A percentile compares a stretch with the other conserved stretches of the same genome.
Conservation (phyloP, 352 stramenopile genomes). For the Phytophthora cajani region DNA sequence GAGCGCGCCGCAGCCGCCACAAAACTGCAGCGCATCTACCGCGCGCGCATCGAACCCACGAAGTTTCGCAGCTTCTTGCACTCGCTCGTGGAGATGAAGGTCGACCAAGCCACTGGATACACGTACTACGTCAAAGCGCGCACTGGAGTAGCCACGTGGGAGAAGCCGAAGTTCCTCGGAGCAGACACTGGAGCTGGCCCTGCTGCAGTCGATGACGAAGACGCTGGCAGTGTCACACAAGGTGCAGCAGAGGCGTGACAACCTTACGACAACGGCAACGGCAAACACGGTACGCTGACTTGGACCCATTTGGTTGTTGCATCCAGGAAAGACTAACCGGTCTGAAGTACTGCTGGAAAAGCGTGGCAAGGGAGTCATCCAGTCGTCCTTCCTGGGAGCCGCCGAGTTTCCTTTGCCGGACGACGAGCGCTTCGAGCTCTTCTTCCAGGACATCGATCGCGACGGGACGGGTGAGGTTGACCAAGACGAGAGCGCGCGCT, state of each 20-base stretch:
- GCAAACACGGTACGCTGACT: conserved; percentile 56
- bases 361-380: conserved; percentile 62
- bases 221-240: conserved; percentile 8
- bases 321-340: conserved; percentile 4
- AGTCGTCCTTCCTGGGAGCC: conserved; percentile 75
- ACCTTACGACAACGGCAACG: conserved; percentile 61
- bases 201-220: conserved; percentile 3
- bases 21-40: conserved; percentile 77
- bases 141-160: conserved; percentile 70
- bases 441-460: conserved; percentile 70
- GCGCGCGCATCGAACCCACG: conserved; percentile 62
- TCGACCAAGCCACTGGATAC: conserved; percentile 50
- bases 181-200: not conserved
- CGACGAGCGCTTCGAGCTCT: conserved; percentile 67
- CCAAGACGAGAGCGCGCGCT: conserved; percentile 63
- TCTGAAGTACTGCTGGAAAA: conserved; percentile 78
- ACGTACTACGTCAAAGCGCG: conserved; percentile 71
- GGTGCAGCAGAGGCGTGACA: conserved; percentile 51
- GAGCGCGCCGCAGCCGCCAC: conserved; percentile 64
- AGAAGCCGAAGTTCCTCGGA: conserved; percentile 42
- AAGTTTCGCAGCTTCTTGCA: conserved; percentile 66
- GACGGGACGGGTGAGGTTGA: conserved; percentile 69
- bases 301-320: not conserved
- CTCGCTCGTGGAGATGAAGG: conserved; percentile 60
- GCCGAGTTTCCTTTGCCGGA: conserved; percentile 55